phyloP scores from a whole-genome alignment of 352 stramenopile species.

The Phytophthora citricola region DNA sequence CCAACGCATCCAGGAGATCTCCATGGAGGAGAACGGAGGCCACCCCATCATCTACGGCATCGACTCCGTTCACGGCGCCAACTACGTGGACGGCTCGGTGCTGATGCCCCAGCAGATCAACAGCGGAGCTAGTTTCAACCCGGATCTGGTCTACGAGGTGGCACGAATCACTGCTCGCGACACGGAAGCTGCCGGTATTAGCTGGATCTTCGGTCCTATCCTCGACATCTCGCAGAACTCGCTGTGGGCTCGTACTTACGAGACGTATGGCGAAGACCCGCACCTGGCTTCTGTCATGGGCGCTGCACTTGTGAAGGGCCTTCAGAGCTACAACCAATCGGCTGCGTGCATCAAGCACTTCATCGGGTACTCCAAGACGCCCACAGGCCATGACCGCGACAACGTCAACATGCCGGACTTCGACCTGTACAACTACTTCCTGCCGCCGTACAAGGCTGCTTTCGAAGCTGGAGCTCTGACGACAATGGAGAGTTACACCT shows the following conservation, averaged over 20 bases:
- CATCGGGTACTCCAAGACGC: conserved; percentile 69
- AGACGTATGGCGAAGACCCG: conserved; percentile 93
- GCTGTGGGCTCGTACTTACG: conserved; percentile 85
- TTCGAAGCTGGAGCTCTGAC: conserved; percentile 76
- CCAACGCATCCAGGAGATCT: conserved; percentile 72
- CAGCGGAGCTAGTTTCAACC: conserved; percentile 85
- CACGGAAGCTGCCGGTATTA: too few species aligned
- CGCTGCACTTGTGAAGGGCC: conserved; percentile 57
- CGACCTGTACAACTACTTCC: conserved; percentile 79
- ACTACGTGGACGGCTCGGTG: conserved; percentile 74
- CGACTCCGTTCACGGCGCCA: conserved; percentile 88
- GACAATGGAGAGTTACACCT: conserved; percentile 93
- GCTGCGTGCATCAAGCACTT: conserved; percentile 88
- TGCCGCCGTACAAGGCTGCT: conserved; percentile 76
- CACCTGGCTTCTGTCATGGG: conserved; percentile 76
- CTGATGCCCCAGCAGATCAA: conserved; percentile 91
- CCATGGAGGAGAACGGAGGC: conserved; percentile 55
- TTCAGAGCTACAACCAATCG: conserved; percentile 66
- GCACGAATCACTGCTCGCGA: conserved; percentile 79
- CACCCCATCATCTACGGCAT: conserved; percentile 82
- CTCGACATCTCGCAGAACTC: conserved; percentile 80
- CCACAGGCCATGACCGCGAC: conserved; percentile 19
- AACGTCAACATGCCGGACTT: conserved; percentile 39
- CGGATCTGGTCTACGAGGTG: conserved; percentile 54
- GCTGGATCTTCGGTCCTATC: conserved; percentile 89